Evolutionary conservation across 768 basidiomycete genomes (phyloP), one percentile per base, ranked within the genome.

Genomic region (Phlebiopsis flavidoalba): DNA sequence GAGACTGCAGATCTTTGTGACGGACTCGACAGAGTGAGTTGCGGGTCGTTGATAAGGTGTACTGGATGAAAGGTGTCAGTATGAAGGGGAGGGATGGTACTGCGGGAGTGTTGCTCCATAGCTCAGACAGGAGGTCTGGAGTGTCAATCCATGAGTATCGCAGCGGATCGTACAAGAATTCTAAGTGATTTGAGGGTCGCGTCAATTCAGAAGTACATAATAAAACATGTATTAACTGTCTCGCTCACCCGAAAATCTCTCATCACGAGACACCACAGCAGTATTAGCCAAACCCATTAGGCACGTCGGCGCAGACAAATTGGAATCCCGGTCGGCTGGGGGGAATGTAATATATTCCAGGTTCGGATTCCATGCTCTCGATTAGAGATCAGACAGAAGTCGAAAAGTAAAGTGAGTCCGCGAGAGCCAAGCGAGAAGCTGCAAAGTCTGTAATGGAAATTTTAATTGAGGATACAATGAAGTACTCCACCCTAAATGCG

Each of bases 61-160:
- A 14, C 76, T 61, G 1, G n/a, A n/a, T 53, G 36, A 4, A 65
- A 53, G 37, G 63, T 60, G 53, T 67, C 33, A 15, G 68, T n/a
- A 59, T 36, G 60, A 53, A 2, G 48, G n/a, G 57, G 17, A 52
- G 63, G 6, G 48, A 63, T 35, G 69, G 69, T 52, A n/a, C 66
- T 73, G 61, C 81, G 80, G 12, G 75, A 67, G 52, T 79, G 78
- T 8, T 83, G 80, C 66, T 88, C 81, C 49, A 91, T 79, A 24
- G 93, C 82, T 48, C 87, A 86, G 54, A 93, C 84, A 1, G 82
- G 68, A 10, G 90, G 89, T n/a, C n/a, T 1, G 91, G 88, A 17
- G 81, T 84, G 60, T 87, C 86, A 6, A 91, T 70, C 40, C 80
- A n/a, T 83, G 36, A 93, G 76, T 15, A 83, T 75, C 53, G 79